Evolutionary conservation across 805 yeast genomes (phyloP), one percentile per base, ranked within the genome.

Genomic region (Ogataea angusta): DNA sequence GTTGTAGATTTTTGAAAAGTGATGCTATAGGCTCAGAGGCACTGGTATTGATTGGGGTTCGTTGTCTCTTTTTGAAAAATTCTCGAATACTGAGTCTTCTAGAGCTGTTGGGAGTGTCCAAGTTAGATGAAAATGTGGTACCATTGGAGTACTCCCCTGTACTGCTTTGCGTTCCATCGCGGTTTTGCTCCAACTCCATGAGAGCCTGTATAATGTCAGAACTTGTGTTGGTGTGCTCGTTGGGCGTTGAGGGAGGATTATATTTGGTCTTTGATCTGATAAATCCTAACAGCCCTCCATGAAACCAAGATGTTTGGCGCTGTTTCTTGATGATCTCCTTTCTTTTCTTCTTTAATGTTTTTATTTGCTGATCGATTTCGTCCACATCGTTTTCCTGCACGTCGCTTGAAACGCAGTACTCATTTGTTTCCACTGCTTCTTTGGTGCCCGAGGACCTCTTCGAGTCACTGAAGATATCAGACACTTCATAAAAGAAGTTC

Each of bases 271-370:
- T 40, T 2, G 41, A 16, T 24, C 19, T 35, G 10, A 27, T 30
- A 13, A 26, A 26, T 9, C 38, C 36, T 25, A 47, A 39, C 17
- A 47, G 8, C 3, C 51, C 45, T 2, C 45, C 42, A 22, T 36
- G 46, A 10, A 47, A 30, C 49, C 48, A 46, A 17, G 29, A 40
- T 14, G 37, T 36, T n/a, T 42, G 42, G 13, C 48, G 38, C 12
- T 42, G 47, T 30, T 38, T 43, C 25, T 42, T 42, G 12, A 45
- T n/a, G 2, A 50, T 21, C 24, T 45, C 46, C 26, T 47, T 50
- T 25, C 38, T 41, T 34, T 39, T 47, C 35, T 30, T 17, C 34
- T 50, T 50, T 16, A 50, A 16, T 7, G 35, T 30, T 25, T 31
- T 41, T 28, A 50, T 50, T 30, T 40, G 38, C 21, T 29, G 29